Percentiles rank a stretch among this genome's conserved stretches.
Conservation (phyloP, 192 early-diverging fungal species). For the Backusella luteola region DNA sequence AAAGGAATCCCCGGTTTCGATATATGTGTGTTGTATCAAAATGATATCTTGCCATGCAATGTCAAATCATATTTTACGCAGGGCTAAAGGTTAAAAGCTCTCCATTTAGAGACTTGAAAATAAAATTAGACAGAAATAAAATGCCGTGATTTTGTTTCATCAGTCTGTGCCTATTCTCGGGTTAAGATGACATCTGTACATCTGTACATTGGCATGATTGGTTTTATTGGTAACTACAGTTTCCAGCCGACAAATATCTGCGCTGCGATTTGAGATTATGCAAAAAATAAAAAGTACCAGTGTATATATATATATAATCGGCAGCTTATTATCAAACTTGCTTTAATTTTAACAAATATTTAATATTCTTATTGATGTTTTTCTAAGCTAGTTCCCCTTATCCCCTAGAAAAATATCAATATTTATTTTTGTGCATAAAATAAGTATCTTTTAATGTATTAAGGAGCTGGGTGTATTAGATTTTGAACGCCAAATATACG, state of each 20-base stretch:
- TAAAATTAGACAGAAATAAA: background rate
- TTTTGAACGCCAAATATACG: background rate
- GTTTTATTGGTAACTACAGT: background rate
- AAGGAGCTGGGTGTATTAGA: background rate
- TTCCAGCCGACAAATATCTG: background rate
- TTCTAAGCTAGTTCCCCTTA: background rate
- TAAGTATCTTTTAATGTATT: background rate
- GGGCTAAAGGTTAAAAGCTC: background rate
- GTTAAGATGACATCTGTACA: background rate
- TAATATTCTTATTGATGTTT: background rate
- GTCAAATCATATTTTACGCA: background rate
- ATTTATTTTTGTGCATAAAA: background rate
- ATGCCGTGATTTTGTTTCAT: background rate
- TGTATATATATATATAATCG: background rate
- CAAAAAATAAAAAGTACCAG: background rate
- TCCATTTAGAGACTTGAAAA: background rate
- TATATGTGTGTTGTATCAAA: background rate
- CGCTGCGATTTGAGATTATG: background rate
- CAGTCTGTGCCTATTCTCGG: background rate
- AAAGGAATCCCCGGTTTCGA: background rate
- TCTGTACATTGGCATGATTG: background rate
- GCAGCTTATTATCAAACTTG: too few relatives aligned
- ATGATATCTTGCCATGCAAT: background rate
- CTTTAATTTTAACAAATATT: conserved; percentile 1
- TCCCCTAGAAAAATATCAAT: background rate